Conservation (phyloP, 139 green algal genomes). For the Coelastrella sp. region DNA sequence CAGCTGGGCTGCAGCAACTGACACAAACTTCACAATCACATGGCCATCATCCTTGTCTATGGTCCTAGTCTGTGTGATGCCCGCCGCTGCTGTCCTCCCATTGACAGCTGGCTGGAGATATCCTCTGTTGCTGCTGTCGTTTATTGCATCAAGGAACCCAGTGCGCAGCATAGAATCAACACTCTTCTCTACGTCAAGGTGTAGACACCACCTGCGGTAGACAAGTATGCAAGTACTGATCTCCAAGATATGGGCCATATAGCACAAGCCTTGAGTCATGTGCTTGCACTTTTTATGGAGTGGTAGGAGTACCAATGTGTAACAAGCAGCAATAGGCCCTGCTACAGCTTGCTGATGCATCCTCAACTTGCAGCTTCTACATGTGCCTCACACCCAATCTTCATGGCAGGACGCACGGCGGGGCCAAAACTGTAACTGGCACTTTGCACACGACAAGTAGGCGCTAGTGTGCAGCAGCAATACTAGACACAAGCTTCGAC, state of each 20-base stretch:
- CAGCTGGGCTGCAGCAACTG: background rate
- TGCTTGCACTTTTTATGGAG: background rate
- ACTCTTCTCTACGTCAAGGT: background rate
- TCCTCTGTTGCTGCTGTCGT: background rate
- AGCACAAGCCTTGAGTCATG: background rate
- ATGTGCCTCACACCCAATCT: no score
- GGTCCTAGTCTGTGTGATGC: background rate
- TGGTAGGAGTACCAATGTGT: no score
- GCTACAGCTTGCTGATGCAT: no score
- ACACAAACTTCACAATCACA: background rate
- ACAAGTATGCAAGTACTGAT: no score
- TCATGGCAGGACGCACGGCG: no score
- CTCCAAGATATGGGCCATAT: no score
- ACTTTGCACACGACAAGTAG: background rate
- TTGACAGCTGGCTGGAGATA: background rate
- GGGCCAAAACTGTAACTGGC: no score
- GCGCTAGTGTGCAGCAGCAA: background rate
- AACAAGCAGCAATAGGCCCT: no score
- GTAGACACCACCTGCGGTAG: background rate
- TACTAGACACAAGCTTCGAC: background rate
- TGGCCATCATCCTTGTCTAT: background rate
- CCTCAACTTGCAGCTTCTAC: no score
- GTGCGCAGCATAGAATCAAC: background rate
- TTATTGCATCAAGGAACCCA: background rate
- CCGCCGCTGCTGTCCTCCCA: no score